phyloP scores from a whole-genome alignment of 176 grass and related monocot species.

The Microstegium vimineum region DNA sequence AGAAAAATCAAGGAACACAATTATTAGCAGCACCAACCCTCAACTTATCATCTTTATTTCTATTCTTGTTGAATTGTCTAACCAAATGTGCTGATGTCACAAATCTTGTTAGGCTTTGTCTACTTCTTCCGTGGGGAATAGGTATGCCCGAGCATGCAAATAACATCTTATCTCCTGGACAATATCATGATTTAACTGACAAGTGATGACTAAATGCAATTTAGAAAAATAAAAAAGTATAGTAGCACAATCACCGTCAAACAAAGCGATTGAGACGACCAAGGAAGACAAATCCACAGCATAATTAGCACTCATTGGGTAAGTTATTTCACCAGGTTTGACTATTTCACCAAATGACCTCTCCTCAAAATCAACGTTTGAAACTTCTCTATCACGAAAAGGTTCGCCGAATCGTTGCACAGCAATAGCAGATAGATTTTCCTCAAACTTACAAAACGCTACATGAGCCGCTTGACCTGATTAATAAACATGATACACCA shows the following conservation, averaged over 20 bases:
- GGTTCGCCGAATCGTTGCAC: neutral
- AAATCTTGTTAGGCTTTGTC: conserved; percentile 2
- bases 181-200: neutral
- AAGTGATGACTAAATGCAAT: neutral
- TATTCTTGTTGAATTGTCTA: neutral
- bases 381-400: neutral
- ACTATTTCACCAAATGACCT: neutral
- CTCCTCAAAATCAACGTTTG: neutral
- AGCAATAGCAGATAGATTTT: neutral
- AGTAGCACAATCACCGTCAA: conserved; percentile 4
- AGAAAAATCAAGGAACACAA: neutral
- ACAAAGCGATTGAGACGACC: neutral
- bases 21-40: conserved; percentile 8
- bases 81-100: conserved; percentile 22
- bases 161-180: conserved; percentile 22
- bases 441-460: neutral
- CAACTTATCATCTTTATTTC: conserved; percentile 21
- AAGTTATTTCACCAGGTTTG: neutral
- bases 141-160: conserved; percentile 27
- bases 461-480: neutral
- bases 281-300: neutral
- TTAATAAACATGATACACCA: neutral
- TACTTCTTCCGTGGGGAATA: neutral
- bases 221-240: neutral
- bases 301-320: neutral